Percentiles rank a stretch among this genome's conserved stretches.
Evolutionary conservation across 768 basidiomycete genomes (phyloP).

Genomic region (Tricholoma furcatifolium): DNA sequence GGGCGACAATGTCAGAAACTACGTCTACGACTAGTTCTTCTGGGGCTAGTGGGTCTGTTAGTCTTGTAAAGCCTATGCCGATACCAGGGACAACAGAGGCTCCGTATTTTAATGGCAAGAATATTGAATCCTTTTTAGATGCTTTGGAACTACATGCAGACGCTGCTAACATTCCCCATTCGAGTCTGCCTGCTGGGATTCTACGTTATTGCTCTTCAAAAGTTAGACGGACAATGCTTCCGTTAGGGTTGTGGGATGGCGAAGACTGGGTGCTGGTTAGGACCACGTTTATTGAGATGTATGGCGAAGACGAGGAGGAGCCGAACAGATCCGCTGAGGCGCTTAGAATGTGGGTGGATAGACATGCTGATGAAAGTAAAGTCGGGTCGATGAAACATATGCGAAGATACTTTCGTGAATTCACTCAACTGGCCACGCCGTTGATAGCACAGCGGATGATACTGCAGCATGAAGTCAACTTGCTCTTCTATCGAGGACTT

Average conservation of each 20-base stretch:
- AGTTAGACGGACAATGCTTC: not conserved
- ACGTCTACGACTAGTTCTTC: no score
- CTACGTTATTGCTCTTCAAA: not conserved
- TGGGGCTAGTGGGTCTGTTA: no score
- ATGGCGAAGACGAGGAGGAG: not conserved
- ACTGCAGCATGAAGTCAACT: no score
- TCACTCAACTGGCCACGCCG: not conserved
- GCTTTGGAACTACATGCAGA: not conserved
- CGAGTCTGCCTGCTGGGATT: not conserved
- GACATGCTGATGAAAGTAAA: no score
- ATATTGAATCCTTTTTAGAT: not conserved
- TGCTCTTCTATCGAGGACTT: no score
- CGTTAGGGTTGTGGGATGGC: no score
- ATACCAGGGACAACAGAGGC: no score
- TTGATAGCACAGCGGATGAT: not conserved
- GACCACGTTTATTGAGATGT: not conserved
- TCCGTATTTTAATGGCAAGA: no score
- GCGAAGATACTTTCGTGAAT: not conserved
- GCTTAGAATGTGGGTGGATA: no score
- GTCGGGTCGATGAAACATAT: not conserved
- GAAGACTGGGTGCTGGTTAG: no score
- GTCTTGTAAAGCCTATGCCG: no score
- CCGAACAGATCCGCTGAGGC: not conserved
- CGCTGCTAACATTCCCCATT: not conserved
- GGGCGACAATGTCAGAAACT: no score